phyloP scores from a whole-genome alignment of 192 early-diverging fungal genomes.

The Coemansia sp. region DNA sequence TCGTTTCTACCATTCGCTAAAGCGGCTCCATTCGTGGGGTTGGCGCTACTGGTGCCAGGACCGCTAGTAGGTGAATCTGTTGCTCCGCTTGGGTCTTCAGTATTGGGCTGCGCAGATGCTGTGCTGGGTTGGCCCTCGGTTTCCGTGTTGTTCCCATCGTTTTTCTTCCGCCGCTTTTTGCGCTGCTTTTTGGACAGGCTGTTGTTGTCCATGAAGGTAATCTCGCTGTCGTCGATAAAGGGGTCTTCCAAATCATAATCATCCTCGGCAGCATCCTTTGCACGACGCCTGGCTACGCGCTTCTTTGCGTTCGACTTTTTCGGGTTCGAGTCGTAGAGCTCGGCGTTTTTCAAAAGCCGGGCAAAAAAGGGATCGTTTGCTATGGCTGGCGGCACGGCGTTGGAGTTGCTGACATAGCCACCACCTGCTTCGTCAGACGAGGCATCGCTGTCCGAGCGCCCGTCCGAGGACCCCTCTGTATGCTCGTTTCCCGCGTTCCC shows the following conservation, averaged over 20 bases:
- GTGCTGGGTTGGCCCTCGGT: slow-evolving; percentile 23
- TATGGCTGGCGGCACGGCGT: slow-evolving; percentile 52
- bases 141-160: slow-evolving; percentile 45
- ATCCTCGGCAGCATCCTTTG: slow-evolving; percentile 42
- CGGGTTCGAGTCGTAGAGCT: slow-evolving; percentile 37
- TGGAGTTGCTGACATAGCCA: slow-evolving; percentile 43
- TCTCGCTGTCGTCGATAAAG: slow-evolving; percentile 58
- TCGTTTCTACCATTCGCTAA: not conserved
- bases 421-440: slow-evolving; percentile 25
- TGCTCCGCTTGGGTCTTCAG: not conserved
- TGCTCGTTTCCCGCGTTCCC: slow-evolving; percentile 1
- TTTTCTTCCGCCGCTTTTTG: slow-evolving; percentile 51
- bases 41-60: not conserved
- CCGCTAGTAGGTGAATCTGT: not conserved
- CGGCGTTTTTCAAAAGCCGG: slow-evolving; percentile 44
- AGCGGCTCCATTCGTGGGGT: not conserved
- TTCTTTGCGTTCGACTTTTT: slow-evolving; percentile 23
- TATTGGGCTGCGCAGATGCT: not conserved
- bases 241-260: slow-evolving; percentile 56
- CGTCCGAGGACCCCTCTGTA: slow-evolving; percentile 7
- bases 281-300: slow-evolving; percentile 23
- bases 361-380: slow-evolving; percentile 58
- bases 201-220: slow-evolving; percentile 54
- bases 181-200: slow-evolving; percentile 32
- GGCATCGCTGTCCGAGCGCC: slow-evolving; percentile 30